Evolutionary conservation across 805 yeast genomes (phyloP), one percentile per base, ranked within the genome.

Genomic region (Teunomyces gatunensis): DNA sequence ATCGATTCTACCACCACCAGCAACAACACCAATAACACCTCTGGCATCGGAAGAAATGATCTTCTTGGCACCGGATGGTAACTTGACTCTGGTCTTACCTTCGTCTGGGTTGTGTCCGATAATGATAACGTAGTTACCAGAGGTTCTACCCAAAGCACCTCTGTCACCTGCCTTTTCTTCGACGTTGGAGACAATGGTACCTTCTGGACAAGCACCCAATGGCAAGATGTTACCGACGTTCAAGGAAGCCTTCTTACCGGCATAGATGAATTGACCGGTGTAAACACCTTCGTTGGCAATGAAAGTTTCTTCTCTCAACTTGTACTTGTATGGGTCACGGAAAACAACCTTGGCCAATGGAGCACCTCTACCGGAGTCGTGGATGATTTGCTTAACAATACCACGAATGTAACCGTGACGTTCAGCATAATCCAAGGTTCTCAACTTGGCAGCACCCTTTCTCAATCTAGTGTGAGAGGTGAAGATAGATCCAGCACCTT

Each of bases 311-410:
- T 89, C 96, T 82, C 96, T 90, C 78, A 87, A 79, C 81, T 86
- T 91, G 89, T 87, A 92, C 83, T 82, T 89, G 96, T 92, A 92
- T 78, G 99, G 98, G 79, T 94, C 98, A 77, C 98, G 89, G 97
- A 92, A 92, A 62, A 80, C 91, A 77, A 92, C 97, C 83, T 88
- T 52, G 53, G 55, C 99, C 74, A 92, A 85, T 74, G 99, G 99
- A 78, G 99, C 99, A 84, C 99, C 99, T 80, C 99, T 86, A 77
- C 99, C 99, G 73, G 99, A 94, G 74, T 92, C 99, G 83, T 92
- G 99, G 79, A 94, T 81, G 79, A 92, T 94, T 78, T 87, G 92
- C 87, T 91, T 92, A 68, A 92, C 99, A 64, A 94, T 84, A 81
- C 99, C 99, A 80, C 98, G 95, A 72, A 92, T 86, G 91, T 94